These are phyloP conservation scores for Kingdonia uniflora DNA, from an alignment of 164 flowering plant genomes.

Conservation along the genomic window DNA sequence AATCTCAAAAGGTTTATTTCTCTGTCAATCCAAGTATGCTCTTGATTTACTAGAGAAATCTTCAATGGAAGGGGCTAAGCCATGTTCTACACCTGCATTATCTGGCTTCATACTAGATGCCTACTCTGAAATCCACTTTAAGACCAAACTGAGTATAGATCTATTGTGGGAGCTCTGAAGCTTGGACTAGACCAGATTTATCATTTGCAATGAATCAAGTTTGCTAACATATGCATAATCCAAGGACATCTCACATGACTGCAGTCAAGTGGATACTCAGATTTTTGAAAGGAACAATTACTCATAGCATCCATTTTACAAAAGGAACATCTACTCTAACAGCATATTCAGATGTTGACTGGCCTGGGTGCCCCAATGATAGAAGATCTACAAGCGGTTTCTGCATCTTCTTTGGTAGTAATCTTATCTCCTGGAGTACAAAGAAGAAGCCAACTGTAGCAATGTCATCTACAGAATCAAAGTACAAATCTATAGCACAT, in stretches of 20 bases:
- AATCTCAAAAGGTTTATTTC: not conserved
- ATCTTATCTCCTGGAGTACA: no score
- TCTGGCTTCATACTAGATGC: no score
- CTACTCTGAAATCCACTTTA: not conserved
- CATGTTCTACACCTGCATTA: not conserved
- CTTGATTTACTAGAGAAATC: not conserved
- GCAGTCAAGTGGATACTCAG: not conserved
- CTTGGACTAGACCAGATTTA: not conserved
- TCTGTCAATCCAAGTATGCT: not conserved
- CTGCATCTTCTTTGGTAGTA: no score
- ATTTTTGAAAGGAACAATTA: not conserved
- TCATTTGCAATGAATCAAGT: not conserved
- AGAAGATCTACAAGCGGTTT: not conserved
- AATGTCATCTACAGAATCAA: not conserved
- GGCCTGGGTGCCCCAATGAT: constrained; percentile 1
- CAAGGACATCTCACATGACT: not conserved
- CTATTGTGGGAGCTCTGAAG: not conserved
- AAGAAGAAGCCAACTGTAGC: constrained; percentile 1
- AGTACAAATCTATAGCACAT: constrained; percentile 3
- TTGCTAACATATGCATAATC: not conserved
- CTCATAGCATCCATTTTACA: not conserved
- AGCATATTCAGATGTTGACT: constrained; percentile 1
- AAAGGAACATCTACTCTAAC: not conserved
- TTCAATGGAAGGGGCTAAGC: not conserved
- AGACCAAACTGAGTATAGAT: not conserved